Conservation (phyloP, 208 protist species). For the Crithidia expoeki region DNA sequence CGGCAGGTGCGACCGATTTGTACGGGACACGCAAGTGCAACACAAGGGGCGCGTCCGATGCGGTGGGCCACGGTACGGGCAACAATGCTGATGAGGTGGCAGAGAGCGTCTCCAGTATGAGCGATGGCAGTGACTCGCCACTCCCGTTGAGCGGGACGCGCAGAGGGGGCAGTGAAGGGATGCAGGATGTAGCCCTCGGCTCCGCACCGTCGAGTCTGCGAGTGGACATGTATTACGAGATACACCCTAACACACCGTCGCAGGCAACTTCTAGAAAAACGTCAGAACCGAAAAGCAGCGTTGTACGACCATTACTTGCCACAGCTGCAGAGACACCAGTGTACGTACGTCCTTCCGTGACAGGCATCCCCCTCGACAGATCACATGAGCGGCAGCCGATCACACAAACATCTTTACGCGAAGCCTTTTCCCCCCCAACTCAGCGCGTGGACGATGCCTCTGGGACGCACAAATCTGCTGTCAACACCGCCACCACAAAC, state of each 20-base stretch:
- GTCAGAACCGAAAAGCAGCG: background rate
- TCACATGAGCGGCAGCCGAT: background rate
- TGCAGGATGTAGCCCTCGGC: background rate
- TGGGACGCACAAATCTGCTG: background rate
- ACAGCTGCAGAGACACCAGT: background rate
- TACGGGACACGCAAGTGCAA: too few relatives aligned
- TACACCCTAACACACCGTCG: background rate
- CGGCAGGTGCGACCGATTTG: background rate
- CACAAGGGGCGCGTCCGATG: background rate
- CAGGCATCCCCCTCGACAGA: background rate
- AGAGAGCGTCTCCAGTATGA: background rate
- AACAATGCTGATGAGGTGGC: background rate
- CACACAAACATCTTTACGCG: background rate
- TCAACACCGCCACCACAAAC: background rate
- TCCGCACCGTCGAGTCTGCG: background rate
- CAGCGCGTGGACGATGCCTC: background rate
- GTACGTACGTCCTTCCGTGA: background rate
- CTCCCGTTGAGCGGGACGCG: background rate
- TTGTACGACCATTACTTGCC: background rate
- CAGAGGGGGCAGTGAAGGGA: too few relatives aligned
- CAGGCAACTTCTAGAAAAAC: background rate
- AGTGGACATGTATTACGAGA: conserved; percentile 1
- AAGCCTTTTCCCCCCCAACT: background rate
- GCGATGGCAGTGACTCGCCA: background rate
- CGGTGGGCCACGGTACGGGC: background rate